Base-by-base conservation (phyloP, 2,329 filamentous ascomycete genomes). In the Aphanoascus verrucosus region DNA sequence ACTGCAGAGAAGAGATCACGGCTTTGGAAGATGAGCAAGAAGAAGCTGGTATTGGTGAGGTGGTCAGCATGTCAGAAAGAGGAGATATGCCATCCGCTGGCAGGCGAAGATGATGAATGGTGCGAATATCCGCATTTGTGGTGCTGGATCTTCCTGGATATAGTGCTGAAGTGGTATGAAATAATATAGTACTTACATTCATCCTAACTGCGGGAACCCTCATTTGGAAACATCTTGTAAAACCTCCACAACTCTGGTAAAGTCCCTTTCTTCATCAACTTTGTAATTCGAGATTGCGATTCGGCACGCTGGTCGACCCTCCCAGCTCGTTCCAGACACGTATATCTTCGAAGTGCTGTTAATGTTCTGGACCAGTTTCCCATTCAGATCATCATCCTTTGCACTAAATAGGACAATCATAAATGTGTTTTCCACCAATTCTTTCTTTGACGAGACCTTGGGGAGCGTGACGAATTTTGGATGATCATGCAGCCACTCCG, bases 1-100 rank as follows among this genome's bases (percentile, higher is more conserved):
- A 96, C 75, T 89, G 85, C 66, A 80, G 93, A 62, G 93, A 98
- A 73, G 91, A 97, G 72, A 86, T 98, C 60, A 85, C 84, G 52
- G 85, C 82, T 5, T 70, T 97, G 64, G 93, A 98, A 71, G 91
- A 96, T 70, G 91, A 96, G 73, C 89, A 97, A 73, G 91, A 96
- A 70, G 90, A 86, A 47, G 88, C 89, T 34, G 90, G 93, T 8
- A 96, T 97, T 68, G 87, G 89, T 14, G 93, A 97, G 73, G 88
- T 97, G 42, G 87, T 97, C 52, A 93, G 84, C 64, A 74, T 97
- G 64, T 83, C 84, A 48, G 88, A 94, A 61, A 82, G 82, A 59
- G 80, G 76, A 41, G 69, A 77, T 44, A 76, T 74, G 54, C 71
- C 68, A 56, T 78, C 77, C 19, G 68, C 66, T 46, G 71, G 68